Percentiles rank a stretch among this genome's conserved stretches.
phyloP scores from a whole-genome alignment of 805 yeast genomes.

The Kodamaea leandrae region DNA sequence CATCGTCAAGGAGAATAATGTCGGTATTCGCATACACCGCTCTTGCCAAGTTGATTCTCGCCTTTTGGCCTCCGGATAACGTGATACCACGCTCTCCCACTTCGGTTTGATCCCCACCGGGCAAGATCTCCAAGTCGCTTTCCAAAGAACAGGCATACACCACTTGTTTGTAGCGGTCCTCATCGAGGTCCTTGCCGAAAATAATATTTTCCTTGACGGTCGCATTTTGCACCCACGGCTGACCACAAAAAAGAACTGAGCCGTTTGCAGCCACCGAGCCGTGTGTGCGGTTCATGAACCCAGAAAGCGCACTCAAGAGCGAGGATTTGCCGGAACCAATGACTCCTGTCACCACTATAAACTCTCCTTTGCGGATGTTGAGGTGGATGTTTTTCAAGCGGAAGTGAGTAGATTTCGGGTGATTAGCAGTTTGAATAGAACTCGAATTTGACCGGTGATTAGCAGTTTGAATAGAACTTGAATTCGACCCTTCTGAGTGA shows the following conservation, averaged over 20 bases:
- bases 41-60: conserved; percentile 75
- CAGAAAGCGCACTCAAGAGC: conserved; percentile 65
- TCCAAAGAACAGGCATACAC: conserved; percentile 64
- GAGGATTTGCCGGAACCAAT: conserved; percentile 85
- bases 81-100: conserved; percentile 87
- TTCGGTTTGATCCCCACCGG: conserved; percentile 75
- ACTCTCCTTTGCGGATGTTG: conserved; percentile 58
- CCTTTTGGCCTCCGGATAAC: conserved; percentile 87
- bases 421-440: too few relatives aligned
- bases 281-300: conserved; percentile 56
- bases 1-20: conserved; percentile 72
- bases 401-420: conserved; percentile 18
- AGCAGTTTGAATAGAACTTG: too few relatives aligned
- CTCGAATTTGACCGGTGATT: too few relatives aligned
- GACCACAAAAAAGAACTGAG: conserved; percentile 52
- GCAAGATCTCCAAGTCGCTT: conserved; percentile 62
- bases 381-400: conserved; percentile 48
- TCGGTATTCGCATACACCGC: conserved; percentile 71
- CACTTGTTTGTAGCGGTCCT: conserved; percentile 50
- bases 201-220: conserved; percentile 71
- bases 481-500: too few relatives aligned
- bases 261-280: conserved; percentile 60
- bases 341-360: conserved; percentile 73
- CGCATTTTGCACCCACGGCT: conserved; percentile 85
- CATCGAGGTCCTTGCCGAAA: conserved; percentile 60